These are phyloP conservation scores for Beta macrorhiza DNA, from an alignment of 179 eudicot genomes.

Conservation along the genomic window DNA sequence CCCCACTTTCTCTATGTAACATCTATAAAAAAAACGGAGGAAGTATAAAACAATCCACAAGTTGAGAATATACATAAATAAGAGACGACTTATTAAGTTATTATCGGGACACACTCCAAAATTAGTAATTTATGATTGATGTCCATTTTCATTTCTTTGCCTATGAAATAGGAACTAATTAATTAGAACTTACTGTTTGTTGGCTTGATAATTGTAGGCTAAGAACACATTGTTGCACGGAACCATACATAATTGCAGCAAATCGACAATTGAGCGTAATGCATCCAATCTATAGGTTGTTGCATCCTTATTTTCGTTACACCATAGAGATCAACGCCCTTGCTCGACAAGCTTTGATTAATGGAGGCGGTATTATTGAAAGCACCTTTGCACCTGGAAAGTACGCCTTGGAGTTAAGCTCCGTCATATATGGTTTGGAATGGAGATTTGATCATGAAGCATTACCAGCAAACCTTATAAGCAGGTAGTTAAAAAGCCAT, in stretches of 20 bases:
- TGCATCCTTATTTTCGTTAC: slow-evolving; percentile 72
- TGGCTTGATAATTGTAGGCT: slow-evolving; percentile 41
- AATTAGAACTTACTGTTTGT: not conserved
- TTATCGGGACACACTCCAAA: no score
- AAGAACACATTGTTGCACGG: slow-evolving; percentile 59
- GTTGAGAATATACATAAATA: no score
- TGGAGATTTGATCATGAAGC: slow-evolving; percentile 66
- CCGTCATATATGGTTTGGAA: slow-evolving; percentile 46
- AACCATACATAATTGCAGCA: slow-evolving; percentile 69
- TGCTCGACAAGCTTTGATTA: slow-evolving; percentile 57
- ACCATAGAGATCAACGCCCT: slow-evolving; percentile 79
- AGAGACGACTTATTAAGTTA: no score
- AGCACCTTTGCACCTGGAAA: slow-evolving; percentile 43
- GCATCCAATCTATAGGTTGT: slow-evolving; percentile 65
- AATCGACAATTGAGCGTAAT: slow-evolving; percentile 60
- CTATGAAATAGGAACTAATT: no score
- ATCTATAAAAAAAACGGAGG: no score
- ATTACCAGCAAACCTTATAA: slow-evolving; percentile 55
- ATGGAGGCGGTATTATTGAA: slow-evolving; percentile 59
- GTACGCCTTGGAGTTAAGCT: slow-evolving; percentile 54
- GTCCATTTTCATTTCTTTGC: no score
- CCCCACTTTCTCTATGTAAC: no score
- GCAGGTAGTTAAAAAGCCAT: slow-evolving; percentile 31
- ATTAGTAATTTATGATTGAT: no score
- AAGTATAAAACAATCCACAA: no score